Evolutionary conservation across 2,329 filamentous ascomycete genomes (phyloP).

Genomic region (Drechslera avenae): DNA sequence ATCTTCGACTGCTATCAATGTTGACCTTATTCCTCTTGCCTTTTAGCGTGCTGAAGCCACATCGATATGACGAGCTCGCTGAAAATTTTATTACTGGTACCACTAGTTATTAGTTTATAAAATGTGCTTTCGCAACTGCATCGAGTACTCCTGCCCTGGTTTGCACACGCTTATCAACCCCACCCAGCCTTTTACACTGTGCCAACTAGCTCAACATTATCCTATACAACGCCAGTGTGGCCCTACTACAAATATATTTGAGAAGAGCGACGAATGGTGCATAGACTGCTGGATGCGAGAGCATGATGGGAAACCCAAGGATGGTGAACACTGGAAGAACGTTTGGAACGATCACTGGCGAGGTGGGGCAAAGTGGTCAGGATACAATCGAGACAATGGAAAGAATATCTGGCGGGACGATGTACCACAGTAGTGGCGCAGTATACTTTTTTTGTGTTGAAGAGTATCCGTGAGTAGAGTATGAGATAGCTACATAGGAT

Average conservation of each 20-base stretch:
- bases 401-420: slow-evolving; percentile 13
- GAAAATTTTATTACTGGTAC: not conserved
- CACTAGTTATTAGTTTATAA: not conserved
- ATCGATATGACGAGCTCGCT: not conserved
- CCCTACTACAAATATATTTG: not conserved
- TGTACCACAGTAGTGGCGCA: slow-evolving; percentile 10
- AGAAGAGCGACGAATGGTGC: slow-evolving; percentile 17
- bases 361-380: slow-evolving; percentile 11
- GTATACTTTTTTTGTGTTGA: too few species aligned
- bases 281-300: slow-evolving; percentile 14
- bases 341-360: slow-evolving; percentile 9
- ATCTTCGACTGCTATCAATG: not conserved
- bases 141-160: slow-evolving; percentile 13
- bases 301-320: not conserved
- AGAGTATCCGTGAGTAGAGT: too few species aligned
- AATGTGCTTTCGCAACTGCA: slow-evolving; percentile 22
- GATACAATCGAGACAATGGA: slow-evolving; percentile 6
- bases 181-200: slow-evolving; percentile 15
- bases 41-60: too few species aligned
- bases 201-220: slow-evolving; percentile 6
- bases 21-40: too few species aligned
- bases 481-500: too few species aligned
- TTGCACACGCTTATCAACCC: slow-evolving; percentile 5
- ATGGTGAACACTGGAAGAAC: not conserved
- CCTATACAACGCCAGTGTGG: slow-evolving; percentile 15